Evolutionary conservation across 1,284 basidiomycete genomes (phyloP), one percentile per base, ranked within the genome.

Genomic region (Ceratobasidium sp.): DNA sequence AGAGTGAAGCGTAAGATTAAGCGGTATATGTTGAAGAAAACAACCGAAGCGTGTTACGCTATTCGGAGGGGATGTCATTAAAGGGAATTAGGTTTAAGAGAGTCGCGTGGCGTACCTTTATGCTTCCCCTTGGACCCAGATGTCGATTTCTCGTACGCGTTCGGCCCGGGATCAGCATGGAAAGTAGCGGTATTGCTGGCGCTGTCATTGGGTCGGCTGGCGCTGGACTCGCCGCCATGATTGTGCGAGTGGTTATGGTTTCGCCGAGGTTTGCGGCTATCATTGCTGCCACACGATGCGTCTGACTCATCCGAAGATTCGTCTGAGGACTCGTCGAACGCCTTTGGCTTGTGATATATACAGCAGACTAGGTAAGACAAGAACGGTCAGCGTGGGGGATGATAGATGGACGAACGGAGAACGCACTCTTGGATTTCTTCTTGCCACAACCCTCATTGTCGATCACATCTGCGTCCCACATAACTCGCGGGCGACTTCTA

Each of bases 361-460:
- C 94, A 95, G 79, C 94, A 95, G 72, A 95, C 94, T 95, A 70
- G 52, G 26, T n/a, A n/a, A n/a, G 9, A 41, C n/a, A 49, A n/a
- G 74, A 46, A 54, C 46, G 54, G 6, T 6, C 14, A 57, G 58
- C 18, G 32, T 26, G 32, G 44, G 43, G 13, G 41, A 30, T n/a
- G n/a, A 46, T 11, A 18, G 30, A 38, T 44, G 26, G 28, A 69
- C 50, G 55, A 38, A 57, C 11, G 35, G 30, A 32, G 32, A 28
- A 85, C 90, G 75, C 75, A 94, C 94, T 93, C 82, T 95, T 95
- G 23, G 91, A 91, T 75, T 91, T 92, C 81, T 95, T 95, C 82
- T 86, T 88, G 14, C 90, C 91, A 73, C 88, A 85, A 0, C 88
- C 88, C 78, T 95, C 93, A 76, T 95, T 95, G 79, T 95, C 93